Evolutionary conservation across 2,329 filamentous ascomycete species (phyloP).

Genomic region (Beauveria pseudobassiana): DNA sequence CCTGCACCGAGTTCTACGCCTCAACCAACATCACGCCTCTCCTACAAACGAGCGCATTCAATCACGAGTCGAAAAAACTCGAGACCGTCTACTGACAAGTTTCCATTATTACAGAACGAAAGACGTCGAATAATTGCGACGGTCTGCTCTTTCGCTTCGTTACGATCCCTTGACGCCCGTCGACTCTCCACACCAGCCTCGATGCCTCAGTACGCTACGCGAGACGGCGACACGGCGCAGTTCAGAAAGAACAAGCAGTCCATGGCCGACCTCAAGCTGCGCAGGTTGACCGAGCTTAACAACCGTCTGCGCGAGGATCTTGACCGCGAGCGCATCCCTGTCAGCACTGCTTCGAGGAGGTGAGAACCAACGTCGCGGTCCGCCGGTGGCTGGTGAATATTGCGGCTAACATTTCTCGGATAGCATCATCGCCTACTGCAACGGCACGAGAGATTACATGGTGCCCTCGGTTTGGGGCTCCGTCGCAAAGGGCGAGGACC

Average conservation of each 20-base stretch:
- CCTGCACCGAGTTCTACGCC: not conserved
- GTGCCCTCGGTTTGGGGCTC: conserved; percentile 94
- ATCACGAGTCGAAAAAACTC: not conserved
- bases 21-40: not conserved
- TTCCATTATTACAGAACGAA: not conserved
- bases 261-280: conserved; percentile 96
- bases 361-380: conserved; percentile 34
- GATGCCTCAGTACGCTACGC: conserved; percentile 61
- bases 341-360: conserved; percentile 87
- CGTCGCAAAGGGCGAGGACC: conserved; percentile 91
- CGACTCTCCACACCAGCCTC: conserved; percentile 22
- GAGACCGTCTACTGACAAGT: not conserved
- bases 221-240: conserved; percentile 60
- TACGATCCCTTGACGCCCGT: not conserved
- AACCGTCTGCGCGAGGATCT: conserved; percentile 91
- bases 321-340: conserved; percentile 88
- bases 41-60: conserved; percentile 2
- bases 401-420: conserved; percentile 5
- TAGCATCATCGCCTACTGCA: conserved; percentile 97
- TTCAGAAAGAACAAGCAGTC: conserved; percentile 95
- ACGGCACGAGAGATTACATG: conserved; percentile 98
- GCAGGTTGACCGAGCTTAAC: conserved; percentile 93
- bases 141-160: conserved; percentile 13
- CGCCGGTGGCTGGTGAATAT: not conserved
- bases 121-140: not conserved